A percentile compares a stretch with the other conserved stretches of the same genome.
Conservation (phyloP, 352 stramenopile genomes). For the Proteromonas lacertae region DNA sequence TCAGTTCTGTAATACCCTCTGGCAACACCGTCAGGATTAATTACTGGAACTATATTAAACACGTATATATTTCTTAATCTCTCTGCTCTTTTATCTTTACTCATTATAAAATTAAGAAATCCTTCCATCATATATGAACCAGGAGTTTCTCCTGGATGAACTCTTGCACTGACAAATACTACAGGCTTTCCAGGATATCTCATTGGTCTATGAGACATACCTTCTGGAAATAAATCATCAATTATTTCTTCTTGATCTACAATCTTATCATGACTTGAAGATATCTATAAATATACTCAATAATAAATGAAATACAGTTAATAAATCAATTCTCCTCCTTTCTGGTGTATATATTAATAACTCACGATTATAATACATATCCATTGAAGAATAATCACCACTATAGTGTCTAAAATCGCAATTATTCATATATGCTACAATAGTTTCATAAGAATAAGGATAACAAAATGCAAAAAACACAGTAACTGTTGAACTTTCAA, state of each 20-base stretch:
- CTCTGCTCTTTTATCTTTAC: conserved; percentile 17
- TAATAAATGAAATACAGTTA: conserved; percentile 29
- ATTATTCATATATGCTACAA: conserved; percentile 16
- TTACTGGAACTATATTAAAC: conserved; percentile 28
- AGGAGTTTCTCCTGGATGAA: conserved; percentile 21
- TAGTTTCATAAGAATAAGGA: conserved; percentile 22
- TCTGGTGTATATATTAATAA: conserved; percentile 20
- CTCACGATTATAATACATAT: conserved; percentile 34
- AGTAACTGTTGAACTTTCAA: no score
- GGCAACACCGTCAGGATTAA: conserved; percentile 42
- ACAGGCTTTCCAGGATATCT: conserved; percentile 3
- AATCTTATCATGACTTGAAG: conserved; percentile 2
- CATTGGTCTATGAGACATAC: neutral
- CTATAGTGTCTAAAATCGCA: conserved; percentile 4
- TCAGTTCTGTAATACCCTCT: conserved; percentile 45
- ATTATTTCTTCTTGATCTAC: conserved; percentile 5
- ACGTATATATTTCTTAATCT: conserved; percentile 21
- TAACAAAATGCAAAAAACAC: conserved; percentile 28
- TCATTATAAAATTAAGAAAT: conserved; percentile 12
- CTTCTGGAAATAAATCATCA: conserved; percentile 2
- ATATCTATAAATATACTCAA: conserved; percentile 9
- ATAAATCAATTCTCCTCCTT: conserved; percentile 21
- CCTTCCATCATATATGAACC: conserved; percentile 5
- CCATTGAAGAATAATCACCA: neutral
- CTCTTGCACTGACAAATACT: conserved; percentile 24